A percentile compares a stretch with the other conserved stretches of the same genome.
Evolutionary conservation across 2,329 filamentous ascomycete species (phyloP).

Genomic region (Paecilomyces sp.): DNA sequence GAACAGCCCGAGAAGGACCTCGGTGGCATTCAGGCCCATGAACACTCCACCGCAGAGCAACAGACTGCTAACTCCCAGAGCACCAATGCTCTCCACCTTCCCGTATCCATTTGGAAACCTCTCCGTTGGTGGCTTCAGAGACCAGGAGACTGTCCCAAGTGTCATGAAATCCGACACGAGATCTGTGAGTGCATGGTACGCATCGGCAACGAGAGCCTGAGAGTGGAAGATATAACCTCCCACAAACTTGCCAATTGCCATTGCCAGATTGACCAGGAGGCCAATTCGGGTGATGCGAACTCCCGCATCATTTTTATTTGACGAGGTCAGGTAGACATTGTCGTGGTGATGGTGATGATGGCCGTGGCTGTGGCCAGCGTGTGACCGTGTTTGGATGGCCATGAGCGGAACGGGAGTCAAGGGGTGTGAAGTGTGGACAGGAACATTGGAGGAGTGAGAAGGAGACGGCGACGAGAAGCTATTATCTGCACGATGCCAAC

Average conservation of each 20-base stretch:
- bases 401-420: slow-evolving; percentile 22
- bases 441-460: background rate
- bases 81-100: slow-evolving; percentile 95
- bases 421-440: slow-evolving; percentile 14
- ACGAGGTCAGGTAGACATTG: slow-evolving; percentile 72
- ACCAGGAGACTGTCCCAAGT: slow-evolving; percentile 89
- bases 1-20: slow-evolving; percentile 65
- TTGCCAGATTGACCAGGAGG: slow-evolving; percentile 80
- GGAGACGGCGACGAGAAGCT: slow-evolving; percentile 2
- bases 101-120: slow-evolving; percentile 88
- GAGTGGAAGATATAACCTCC: slow-evolving; percentile 94
- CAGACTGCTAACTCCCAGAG: slow-evolving; percentile 85
- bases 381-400: slow-evolving; percentile 41
- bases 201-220: slow-evolving; percentile 86
- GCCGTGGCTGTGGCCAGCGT: slow-evolving; percentile 49
- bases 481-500: slow-evolving; percentile 6
- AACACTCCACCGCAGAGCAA: slow-evolving; percentile 82
- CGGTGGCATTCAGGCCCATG: slow-evolving; percentile 75
- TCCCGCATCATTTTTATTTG: slow-evolving; percentile 83
- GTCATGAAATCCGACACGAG: slow-evolving; percentile 93
- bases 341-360: slow-evolving; percentile 75
- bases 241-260: slow-evolving; percentile 88
- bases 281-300: slow-evolving; percentile 90
- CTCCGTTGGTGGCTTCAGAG: slow-evolving; percentile 73
- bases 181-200: slow-evolving; percentile 91